Percentiles rank a stretch among this genome's conserved stretches.
These are phyloP conservation scores for Monascus purpureus DNA, from an alignment of 495 filamentous ascomycete species.

Conservation along the genomic window DNA sequence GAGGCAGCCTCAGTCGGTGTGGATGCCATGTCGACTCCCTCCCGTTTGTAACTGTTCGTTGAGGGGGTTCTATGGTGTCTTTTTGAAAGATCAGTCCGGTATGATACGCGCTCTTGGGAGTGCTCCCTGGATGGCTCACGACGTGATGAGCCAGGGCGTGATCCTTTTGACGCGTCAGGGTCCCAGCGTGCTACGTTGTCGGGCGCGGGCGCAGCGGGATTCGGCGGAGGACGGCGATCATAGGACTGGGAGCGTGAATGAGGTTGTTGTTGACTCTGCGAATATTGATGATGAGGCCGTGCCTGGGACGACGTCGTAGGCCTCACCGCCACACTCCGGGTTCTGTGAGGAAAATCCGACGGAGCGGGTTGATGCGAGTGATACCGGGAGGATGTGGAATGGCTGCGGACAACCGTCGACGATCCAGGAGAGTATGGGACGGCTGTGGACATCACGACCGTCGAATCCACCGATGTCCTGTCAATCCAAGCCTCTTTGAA, in stretches of 20 bases:
- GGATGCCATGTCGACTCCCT: constrained; percentile 43
- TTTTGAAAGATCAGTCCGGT: constrained; percentile 36
- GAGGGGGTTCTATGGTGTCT: constrained; percentile 32
- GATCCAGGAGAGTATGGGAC: constrained; percentile 24
- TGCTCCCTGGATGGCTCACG: constrained; percentile 41
- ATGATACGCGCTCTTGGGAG: constrained; percentile 31
- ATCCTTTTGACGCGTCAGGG: constrained; percentile 40
- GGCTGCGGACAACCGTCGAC: constrained; percentile 36
- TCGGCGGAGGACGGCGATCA: constrained; percentile 34
- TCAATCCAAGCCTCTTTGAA: no score
- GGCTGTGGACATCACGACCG: constrained; percentile 37
- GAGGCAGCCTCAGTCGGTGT: constrained; percentile 24
- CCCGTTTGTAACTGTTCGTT: constrained; percentile 28
- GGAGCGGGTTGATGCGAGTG: constrained; percentile 27
- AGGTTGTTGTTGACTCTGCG: constrained; percentile 20
- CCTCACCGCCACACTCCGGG: constrained; percentile 38
- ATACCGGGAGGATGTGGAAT: constrained; percentile 39
- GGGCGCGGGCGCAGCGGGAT: constrained; percentile 30
- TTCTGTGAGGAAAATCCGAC: constrained; percentile 41
- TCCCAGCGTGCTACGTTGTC: constrained; percentile 42
- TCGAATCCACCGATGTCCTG: no score
- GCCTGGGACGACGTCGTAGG: constrained; percentile 25
- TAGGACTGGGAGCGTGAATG: constrained; percentile 38
- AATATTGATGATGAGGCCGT: constrained; percentile 15
- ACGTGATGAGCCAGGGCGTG: constrained; percentile 32